phyloP scores from a whole-genome alignment of 371 early-diverging fungal genomes.

The Synchytrium microbalum region DNA sequence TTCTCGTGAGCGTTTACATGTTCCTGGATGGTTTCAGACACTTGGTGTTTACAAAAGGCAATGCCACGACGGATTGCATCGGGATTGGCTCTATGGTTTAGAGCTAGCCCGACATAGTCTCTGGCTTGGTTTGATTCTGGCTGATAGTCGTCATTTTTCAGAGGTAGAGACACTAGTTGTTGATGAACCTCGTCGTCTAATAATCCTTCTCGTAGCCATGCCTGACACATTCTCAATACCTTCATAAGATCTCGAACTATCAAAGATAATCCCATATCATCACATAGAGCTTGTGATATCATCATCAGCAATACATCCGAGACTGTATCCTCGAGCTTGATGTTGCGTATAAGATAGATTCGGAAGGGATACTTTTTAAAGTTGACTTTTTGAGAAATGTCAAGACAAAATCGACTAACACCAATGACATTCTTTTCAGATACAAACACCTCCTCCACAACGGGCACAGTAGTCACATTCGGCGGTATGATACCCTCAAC shows the following conservation, averaged over 20 bases:
- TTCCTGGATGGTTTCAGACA: slow-evolving; percentile 35
- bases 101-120: not conserved
- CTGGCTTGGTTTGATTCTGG: not conserved
- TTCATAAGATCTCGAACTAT: not conserved
- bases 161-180: not conserved
- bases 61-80: slow-evolving; percentile 12
- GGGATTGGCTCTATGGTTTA: not conserved
- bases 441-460: not conserved
- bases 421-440: not conserved
- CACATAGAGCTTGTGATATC: not conserved
- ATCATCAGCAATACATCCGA: not conserved
- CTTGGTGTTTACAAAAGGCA: slow-evolving; percentile 29
- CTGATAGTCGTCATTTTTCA: not conserved
- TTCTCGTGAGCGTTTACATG: slow-evolving; percentile 25
- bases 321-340: not conserved
- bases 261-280: not conserved
- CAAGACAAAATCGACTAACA: not conserved
- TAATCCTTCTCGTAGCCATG: not conserved
- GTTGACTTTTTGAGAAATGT: not conserved
- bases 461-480: not conserved
- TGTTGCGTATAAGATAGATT: not conserved
- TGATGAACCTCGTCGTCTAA: not conserved
- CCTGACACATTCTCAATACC: not conserved
- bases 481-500: slow-evolving; percentile 27
- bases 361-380: not conserved